Conservation (phyloP, 805 yeast genomes). For the Kodamaea kakaduensis region DNA sequence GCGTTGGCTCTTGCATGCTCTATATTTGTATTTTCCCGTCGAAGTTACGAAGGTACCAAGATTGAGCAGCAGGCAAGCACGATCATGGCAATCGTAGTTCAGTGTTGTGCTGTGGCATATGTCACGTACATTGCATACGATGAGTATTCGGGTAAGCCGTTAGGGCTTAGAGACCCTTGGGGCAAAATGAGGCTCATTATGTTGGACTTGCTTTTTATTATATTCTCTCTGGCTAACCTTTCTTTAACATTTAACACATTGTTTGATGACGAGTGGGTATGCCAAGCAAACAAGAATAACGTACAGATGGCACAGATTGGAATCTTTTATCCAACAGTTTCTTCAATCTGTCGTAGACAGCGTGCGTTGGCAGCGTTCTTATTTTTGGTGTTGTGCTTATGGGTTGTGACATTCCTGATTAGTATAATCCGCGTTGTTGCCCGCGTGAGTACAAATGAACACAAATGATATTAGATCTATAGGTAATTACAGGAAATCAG, state of each 20-base stretch:
- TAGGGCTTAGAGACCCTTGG: constrained; percentile 82
- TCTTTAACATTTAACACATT: constrained; percentile 82
- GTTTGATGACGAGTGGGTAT: constrained; percentile 81
- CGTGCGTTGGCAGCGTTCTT: constrained; percentile 74
- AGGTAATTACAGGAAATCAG: too few relatives aligned
- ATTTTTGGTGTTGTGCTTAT: constrained; percentile 67
- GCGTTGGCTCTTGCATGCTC: constrained; percentile 72
- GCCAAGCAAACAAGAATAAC: constrained; percentile 24
- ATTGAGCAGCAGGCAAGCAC: constrained; percentile 82
- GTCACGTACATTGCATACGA: constrained; percentile 80
- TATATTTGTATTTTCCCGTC: constrained; percentile 43
- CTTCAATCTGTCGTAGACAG: constrained; percentile 71
- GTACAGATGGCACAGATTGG: constrained; percentile 17
- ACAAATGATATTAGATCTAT: too few relatives aligned
- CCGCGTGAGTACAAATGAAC: constrained; percentile 35
- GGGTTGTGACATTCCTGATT: constrained; percentile 84
- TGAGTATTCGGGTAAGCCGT: constrained; percentile 87
- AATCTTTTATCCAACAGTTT: constrained; percentile 28
- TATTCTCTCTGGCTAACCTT: constrained; percentile 82
- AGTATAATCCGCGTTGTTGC: constrained; percentile 82
- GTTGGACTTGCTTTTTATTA: constrained; percentile 81
- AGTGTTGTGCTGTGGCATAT: constrained; percentile 72
- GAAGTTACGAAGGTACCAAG: constrained; percentile 28
- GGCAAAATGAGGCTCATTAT: constrained; percentile 78
- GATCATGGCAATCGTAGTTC: constrained; percentile 86